phyloP scores from a whole-genome alignment of 2,329 filamentous ascomycete species.

The Neonectria magnoliae region DNA sequence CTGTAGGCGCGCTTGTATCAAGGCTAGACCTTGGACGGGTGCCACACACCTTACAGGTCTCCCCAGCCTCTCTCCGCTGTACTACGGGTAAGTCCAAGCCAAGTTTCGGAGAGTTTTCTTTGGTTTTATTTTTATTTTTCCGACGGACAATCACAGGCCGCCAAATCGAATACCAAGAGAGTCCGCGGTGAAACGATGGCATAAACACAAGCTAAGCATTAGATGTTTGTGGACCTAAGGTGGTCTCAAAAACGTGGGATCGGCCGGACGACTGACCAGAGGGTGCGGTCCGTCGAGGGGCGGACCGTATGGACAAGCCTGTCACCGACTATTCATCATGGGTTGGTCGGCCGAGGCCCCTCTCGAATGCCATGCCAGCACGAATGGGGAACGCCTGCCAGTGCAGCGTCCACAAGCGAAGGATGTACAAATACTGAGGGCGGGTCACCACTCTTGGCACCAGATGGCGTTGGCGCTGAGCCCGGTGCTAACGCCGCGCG shows the following conservation, averaged over 20 bases:
- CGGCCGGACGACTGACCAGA: conserved; percentile 14
- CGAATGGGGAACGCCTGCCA: conserved; percentile 4
- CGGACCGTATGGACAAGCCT: conserved; percentile 17
- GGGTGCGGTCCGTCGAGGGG: conserved; percentile 26
- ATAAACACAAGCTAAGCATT: not conserved
- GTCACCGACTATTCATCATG: conserved; percentile 18
- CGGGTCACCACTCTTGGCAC: conserved; percentile 8
- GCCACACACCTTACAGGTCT: not conserved
- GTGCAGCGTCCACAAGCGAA: not conserved
- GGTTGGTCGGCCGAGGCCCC: conserved; percentile 8
- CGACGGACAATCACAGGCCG: not conserved
- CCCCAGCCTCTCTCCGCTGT: not conserved
- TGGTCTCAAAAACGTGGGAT: conserved; percentile 20
- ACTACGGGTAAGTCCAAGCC: not conserved
- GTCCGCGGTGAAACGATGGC: not conserved
- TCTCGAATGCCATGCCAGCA: not conserved
- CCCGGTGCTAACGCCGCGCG: conserved; percentile 27
- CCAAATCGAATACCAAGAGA: not conserved
- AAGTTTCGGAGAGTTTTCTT: conserved; percentile 2
- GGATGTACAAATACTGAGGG: not conserved
- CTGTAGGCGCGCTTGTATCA: not conserved
- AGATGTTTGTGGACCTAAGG: conserved; percentile 5
- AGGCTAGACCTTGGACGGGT: not conserved
- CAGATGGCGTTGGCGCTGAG: conserved; percentile 26
- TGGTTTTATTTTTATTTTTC: conserved; percentile 3